phyloP scores from a whole-genome alignment of 352 stramenopile genomes.

The Aphanomyces cochlioides region DNA sequence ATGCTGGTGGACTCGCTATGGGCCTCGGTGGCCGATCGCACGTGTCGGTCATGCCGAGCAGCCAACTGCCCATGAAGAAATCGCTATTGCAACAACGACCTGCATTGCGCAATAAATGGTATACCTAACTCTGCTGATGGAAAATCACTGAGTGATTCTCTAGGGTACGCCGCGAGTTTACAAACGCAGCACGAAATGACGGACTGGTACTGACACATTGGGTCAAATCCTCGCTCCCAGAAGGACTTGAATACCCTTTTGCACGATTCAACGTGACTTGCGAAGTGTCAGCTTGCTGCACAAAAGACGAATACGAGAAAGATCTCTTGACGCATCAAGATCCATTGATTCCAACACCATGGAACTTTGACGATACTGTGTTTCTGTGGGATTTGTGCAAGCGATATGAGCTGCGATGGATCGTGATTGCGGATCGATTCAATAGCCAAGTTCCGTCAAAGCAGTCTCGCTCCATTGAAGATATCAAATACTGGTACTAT shows the following conservation, averaged over 20 bases:
- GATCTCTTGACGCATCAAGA: slow-evolving; percentile 43
- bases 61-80: slow-evolving; percentile 62
- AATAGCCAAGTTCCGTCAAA: slow-evolving; percentile 34
- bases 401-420: slow-evolving; percentile 57
- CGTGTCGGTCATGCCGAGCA: slow-evolving; percentile 25
- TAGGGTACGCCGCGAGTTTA: slow-evolving; percentile 54
- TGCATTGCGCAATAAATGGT: slow-evolving; percentile 50
- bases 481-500: slow-evolving; percentile 74
- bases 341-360: slow-evolving; percentile 43
- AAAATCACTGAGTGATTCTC: not conserved
- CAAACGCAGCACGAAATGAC: slow-evolving; percentile 49
- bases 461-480: slow-evolving; percentile 46
- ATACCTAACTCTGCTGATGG: not conserved
- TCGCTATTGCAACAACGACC: slow-evolving; percentile 44
- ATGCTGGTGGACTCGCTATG: not conserved
- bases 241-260: slow-evolving; percentile 62
- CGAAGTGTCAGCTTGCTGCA: slow-evolving; percentile 44
- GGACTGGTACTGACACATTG: slow-evolving; percentile 58
- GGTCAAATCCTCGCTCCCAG: slow-evolving; percentile 50
- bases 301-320: slow-evolving; percentile 51
- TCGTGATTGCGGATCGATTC: slow-evolving; percentile 60
- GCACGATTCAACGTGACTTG: slow-evolving; percentile 61
- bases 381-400: slow-evolving; percentile 49
- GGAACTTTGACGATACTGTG: slow-evolving; percentile 64
- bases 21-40: slow-evolving; percentile 22